Base-by-base conservation (phyloP, 2,329 filamentous ascomycete species). In the Hymenoscyphus fructigenus region DNA sequence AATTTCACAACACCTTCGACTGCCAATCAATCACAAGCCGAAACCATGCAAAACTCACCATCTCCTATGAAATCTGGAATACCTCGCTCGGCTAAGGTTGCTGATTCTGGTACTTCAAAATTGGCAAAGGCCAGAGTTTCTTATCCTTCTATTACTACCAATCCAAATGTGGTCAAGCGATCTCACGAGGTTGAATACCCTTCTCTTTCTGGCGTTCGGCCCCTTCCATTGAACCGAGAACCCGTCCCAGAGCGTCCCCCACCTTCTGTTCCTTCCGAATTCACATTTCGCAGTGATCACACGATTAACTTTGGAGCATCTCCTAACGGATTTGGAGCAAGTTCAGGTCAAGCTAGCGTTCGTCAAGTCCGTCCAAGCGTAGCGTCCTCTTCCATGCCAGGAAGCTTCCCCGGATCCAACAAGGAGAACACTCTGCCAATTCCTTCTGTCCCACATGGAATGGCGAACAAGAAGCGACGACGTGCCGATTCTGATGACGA, bases 1-100 rank as follows among this genome's bases (percentile, higher is more conserved):
- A 88, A 91, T 60, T 97, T 96, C 73, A 92, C 90, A 0, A 92
- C 90, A 0, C 89, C 88, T 0, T 88, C 87, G 66, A 88, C 88
- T 6, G 59, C 68, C 15, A 69, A 67, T 41, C 84, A 91, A 67
- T 78, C 79, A 26, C 20, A 15, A 20, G 77, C 79, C 9, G 75
- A 78, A 0, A 70, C 79, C 59, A 59, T 64, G 15, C 81, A 84
- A 65, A 79, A 82, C 64, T 85, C 85, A 1, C 86, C 86, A 7
- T 86, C 86, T 2, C 83, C 85, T 3, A 73, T 83, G 68, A 86
- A 87, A 72, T 79, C 80, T 5, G 74, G 75, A 38, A 78, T 83
- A 23, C 78, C 82, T 57, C 80, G 79, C 63, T 79, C 79, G 9
- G 77, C 77, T 50, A 73, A 75, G 57, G 78, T 77, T 50, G 76